Percentiles rank a stretch among this genome's conserved stretches.
Conservation (phyloP, 2,329 filamentous ascomycete genomes). For the Claviceps maximensis region DNA sequence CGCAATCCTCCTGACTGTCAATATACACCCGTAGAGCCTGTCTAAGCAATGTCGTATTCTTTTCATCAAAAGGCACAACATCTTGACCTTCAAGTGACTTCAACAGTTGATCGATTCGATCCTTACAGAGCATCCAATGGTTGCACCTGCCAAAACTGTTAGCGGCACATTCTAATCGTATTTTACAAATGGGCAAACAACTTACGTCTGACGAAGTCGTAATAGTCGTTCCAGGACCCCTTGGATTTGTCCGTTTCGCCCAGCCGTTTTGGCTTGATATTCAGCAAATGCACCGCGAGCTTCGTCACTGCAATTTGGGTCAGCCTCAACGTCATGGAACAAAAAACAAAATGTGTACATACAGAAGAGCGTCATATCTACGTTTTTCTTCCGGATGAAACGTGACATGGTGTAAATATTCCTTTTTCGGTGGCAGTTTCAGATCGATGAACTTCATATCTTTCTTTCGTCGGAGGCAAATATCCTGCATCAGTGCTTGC, state of each 20-base stretch:
- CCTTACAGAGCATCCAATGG: slow-evolving; percentile 72
- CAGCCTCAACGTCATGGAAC: slow-evolving; percentile 6
- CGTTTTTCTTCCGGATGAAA: slow-evolving; percentile 62
- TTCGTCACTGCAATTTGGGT: slow-evolving; percentile 39
- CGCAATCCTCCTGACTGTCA: slow-evolving; percentile 70
- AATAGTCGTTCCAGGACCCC: slow-evolving; percentile 70
- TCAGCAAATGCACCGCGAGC: slow-evolving; percentile 57
- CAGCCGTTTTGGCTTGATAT: slow-evolving; percentile 35
- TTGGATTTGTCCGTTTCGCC: slow-evolving; percentile 47
- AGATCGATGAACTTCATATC: slow-evolving; percentile 82
- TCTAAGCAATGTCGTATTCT: slow-evolving; percentile 61
- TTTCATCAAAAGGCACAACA: slow-evolving; percentile 54
- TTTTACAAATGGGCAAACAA: neutral
- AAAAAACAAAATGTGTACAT: slow-evolving; percentile 18
- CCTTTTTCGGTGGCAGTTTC: slow-evolving; percentile 61
- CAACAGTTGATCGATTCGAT: slow-evolving; percentile 61
- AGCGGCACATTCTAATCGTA: neutral
- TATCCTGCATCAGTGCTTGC: slow-evolving; percentile 64
- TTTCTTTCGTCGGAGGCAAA: slow-evolving; percentile 72
- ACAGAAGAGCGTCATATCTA: slow-evolving; percentile 64
- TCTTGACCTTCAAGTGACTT: slow-evolving; percentile 53
- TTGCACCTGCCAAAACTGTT: slow-evolving; percentile 45
- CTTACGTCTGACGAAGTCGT: slow-evolving; percentile 60
- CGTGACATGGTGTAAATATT: slow-evolving; percentile 62
- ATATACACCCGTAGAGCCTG: slow-evolving; percentile 63